Conservation (phyloP, 2,329 filamentous ascomycete species). For the Fusarium domesticum region DNA sequence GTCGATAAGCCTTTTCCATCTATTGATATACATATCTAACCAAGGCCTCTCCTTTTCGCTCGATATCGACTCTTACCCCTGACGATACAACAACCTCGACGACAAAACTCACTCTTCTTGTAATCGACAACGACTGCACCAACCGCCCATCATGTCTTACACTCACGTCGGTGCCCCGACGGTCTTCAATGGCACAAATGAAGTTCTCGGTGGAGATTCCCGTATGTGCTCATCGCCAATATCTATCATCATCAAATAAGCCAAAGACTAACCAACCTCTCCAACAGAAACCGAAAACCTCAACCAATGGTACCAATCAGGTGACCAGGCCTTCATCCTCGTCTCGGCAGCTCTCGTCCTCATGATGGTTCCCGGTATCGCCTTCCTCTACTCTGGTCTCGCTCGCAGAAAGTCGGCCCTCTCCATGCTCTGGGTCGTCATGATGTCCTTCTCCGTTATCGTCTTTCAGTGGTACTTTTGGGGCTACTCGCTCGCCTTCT, state of each 20-base stretch:
- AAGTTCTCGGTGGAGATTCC: conserved; percentile 70
- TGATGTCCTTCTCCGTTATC: conserved; percentile 88
- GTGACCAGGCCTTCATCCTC: conserved; percentile 93
- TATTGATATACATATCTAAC: not conserved
- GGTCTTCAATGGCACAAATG: conserved; percentile 62
- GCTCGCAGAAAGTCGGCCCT: conserved; percentile 97
- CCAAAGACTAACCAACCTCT: conserved; percentile 3
- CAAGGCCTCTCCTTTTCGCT: not conserved
- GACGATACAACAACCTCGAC: conserved; percentile 2
- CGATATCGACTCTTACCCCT: not conserved
- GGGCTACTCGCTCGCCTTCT: conserved; percentile 96
- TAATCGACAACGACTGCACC: conserved; percentile 7
- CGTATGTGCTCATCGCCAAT: conserved; percentile 50
- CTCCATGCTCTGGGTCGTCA: conserved; percentile 94
- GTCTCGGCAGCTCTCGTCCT: conserved; percentile 88
- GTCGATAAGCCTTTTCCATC: not conserved
- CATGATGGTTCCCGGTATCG: conserved; percentile 94
- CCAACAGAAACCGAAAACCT: conserved; percentile 72
- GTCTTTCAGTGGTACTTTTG: conserved; percentile 99
- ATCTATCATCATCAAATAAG: not conserved
- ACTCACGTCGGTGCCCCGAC: conserved; percentile 56
- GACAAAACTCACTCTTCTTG: conserved; percentile 6
- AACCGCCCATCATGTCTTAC: conserved; percentile 52
- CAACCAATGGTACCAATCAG: conserved; percentile 92
- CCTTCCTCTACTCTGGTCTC: conserved; percentile 95